Conservation (phyloP, 352 stramenopile species). For the Globisporangium parvum region DNA sequence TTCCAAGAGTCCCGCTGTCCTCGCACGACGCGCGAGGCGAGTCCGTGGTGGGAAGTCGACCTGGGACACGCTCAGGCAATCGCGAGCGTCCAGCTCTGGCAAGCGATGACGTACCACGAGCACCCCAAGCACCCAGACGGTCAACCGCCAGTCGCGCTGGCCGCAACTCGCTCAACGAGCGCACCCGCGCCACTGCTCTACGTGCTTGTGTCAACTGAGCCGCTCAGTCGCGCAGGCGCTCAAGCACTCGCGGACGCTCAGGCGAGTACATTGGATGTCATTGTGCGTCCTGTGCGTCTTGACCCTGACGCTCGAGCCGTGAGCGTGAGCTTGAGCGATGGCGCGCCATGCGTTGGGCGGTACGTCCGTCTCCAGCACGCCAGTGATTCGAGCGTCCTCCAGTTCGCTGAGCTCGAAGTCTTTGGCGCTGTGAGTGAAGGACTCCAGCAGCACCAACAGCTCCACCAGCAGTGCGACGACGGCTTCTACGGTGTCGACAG, state of each 20-base stretch:
- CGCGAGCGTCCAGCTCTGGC: slow-evolving; percentile 56
- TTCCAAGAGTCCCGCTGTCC: slow-evolving; percentile 63
- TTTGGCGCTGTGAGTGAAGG: slow-evolving; percentile 11
- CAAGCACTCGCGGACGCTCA: not conserved
- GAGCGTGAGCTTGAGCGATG: slow-evolving; percentile 8
- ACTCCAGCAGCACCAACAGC: not conserved
- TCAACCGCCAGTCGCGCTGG: slow-evolving; percentile 30
- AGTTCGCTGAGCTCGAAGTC: slow-evolving; percentile 68
- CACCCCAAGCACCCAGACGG: slow-evolving; percentile 35
- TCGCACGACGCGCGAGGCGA: slow-evolving; percentile 46
- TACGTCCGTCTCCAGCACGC: slow-evolving; percentile 63
- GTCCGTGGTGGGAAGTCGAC: slow-evolving; percentile 75
- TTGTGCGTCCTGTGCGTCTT: slow-evolving; percentile 6
- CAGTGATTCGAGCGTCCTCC: slow-evolving; percentile 28
- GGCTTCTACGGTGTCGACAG: slow-evolving; percentile 55
- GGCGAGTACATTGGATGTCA: not conserved
- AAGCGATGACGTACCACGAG: slow-evolving; percentile 66
- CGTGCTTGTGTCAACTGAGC: slow-evolving; percentile 53
- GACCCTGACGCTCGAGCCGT: slow-evolving; percentile 17
- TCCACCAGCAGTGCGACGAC: slow-evolving; percentile 24
- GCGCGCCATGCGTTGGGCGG: slow-evolving; percentile 19
- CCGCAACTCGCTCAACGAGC: slow-evolving; percentile 23
- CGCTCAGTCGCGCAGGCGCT: slow-evolving; percentile 10
- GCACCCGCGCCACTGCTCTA: slow-evolving; percentile 33
- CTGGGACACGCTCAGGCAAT: slow-evolving; percentile 29